Conservation (phyloP, 345 rosid species). For the Acer yangbiense region DNA sequence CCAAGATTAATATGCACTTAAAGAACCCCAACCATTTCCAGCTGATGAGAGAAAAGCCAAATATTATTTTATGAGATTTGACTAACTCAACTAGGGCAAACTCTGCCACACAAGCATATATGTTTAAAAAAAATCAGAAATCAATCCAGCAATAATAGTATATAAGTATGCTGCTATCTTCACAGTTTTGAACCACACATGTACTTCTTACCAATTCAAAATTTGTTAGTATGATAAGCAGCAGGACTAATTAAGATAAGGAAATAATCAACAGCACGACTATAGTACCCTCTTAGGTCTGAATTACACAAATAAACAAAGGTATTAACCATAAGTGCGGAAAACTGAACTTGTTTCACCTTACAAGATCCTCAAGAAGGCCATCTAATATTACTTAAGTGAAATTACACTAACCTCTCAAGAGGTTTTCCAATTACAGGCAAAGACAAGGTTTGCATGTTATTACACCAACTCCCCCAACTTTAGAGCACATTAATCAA, state of each 20-base stretch:
- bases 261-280: neutral
- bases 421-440: neutral
- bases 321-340: neutral
- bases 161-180: neutral
- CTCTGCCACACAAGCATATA: neutral
- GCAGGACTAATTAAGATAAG: neutral
- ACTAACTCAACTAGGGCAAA: neutral
- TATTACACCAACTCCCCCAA: neutral
- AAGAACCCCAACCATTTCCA: neutral
- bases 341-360: neutral
- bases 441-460: neutral
- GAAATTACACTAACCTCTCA: neutral
- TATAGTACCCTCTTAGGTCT: neutral
- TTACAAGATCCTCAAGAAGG: neutral
- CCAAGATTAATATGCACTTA: neutral
- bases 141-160: neutral
- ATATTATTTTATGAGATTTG: neutral
- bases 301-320: neutral
- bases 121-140: neutral
- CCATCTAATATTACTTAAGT: neutral
- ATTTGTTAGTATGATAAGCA: neutral
- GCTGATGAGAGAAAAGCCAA: neutral
- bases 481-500: neutral
- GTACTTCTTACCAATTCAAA: neutral
- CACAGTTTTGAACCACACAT: neutral